Base-by-base conservation (phyloP, 2,329 filamentous ascomycete genomes). In the Byssothecium circinans region DNA sequence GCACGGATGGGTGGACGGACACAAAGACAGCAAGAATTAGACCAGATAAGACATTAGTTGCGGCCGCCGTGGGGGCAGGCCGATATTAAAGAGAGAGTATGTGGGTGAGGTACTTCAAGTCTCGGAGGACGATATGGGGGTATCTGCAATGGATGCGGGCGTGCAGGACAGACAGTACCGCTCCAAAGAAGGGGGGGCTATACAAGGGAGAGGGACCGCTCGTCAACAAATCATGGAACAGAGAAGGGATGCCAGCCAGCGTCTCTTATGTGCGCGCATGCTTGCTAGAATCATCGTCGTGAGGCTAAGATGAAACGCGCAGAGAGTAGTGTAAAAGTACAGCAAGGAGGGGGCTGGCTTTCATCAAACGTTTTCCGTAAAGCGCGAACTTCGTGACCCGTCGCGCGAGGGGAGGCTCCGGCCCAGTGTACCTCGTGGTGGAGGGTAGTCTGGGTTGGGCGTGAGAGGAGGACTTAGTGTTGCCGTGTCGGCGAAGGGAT, bases 281-380 rank as follows among this genome's bases (percentile, higher is more conserved):
- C 54, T 50, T 61, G 29, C 20, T n/a, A 20, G 12, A 39, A 20
- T 22, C 20, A 27, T n/a, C 15, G 56, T 61, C 61, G 47, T 61
- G 50, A 62, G 47, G 60, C 45, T 25, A 39, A 55, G 52, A 44
- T 29, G 45, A 40, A 36, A 41, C 47, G 52, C 53, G 49, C 47
- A 50, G 62, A 56, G 37, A 58, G 62, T 54, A 52, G 61, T 54
- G 47, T 32, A 56, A 52, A 61, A 61, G 42, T 39, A 50, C 50
- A 62, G 44, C 44, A 43, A 34, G 53, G 47, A 18, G 47, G 38
- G 36, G 53, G 47, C 18, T 52, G 18, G 39, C 45, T 30, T 44
- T 61, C 58, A 50, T 70, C 57, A 71, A 37, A 76, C 75, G 60
- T 77, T 74, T 66, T 77, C 75, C 32, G 73, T 76, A 53, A 77